A percentile compares a stretch with the other conserved stretches of the same genome.
Conservation (phyloP, 495 filamentous ascomycete species). For the Bacidia gigantensis region DNA sequence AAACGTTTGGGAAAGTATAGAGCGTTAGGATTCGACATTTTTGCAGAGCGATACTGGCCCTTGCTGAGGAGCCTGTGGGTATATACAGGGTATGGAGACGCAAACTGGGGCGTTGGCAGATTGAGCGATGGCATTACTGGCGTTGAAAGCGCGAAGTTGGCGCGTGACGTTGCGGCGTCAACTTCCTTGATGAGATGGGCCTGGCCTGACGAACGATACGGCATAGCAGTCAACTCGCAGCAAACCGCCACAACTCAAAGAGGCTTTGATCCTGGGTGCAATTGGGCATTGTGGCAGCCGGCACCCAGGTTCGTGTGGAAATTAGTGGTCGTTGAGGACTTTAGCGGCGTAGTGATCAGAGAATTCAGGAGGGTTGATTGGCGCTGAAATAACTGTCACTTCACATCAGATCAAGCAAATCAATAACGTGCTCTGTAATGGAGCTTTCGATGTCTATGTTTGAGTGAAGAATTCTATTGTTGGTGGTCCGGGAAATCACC, state of each 20-base stretch:
- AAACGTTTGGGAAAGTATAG: neutral
- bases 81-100: neutral
- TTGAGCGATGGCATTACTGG: neutral
- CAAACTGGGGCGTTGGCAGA: neutral
- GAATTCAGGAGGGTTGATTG: neutral
- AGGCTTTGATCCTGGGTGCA: neutral
- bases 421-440: neutral
- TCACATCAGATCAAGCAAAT: neutral
- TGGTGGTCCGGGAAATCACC: neutral
- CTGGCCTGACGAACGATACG: neutral
- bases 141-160: neutral
- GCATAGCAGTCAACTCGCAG: neutral
- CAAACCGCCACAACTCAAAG: neutral
- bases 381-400: neutral
- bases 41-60: neutral
- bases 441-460: no score
- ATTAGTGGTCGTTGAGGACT: neutral
- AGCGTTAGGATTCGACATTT: neutral
- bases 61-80: neutral
- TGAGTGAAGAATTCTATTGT: neutral
- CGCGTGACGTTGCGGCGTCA: neutral
- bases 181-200: neutral
- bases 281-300: neutral
- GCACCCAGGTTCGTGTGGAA: neutral
- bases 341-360: neutral